A percentile compares a stretch with the other conserved stretches of the same genome.
Conservation (phyloP, 2,329 filamentous ascomycete species). For the Tolypocladium amazonense region DNA sequence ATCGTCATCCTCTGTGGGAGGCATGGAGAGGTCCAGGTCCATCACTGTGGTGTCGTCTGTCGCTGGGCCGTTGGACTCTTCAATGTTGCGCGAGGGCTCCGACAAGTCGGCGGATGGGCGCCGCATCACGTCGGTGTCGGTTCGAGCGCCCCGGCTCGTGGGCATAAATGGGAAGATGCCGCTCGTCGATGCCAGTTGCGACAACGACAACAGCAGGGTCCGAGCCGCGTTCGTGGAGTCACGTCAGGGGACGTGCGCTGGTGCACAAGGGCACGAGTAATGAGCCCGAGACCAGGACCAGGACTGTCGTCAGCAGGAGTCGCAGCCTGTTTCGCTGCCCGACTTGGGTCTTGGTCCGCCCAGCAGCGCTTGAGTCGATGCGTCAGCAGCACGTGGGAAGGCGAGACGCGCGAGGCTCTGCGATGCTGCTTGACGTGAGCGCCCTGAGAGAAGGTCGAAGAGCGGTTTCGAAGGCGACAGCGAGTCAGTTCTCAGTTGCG, state of each 20-base stretch:
- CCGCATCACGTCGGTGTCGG: constrained; percentile 24
- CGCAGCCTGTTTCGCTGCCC: neutral
- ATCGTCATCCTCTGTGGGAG: constrained; percentile 23
- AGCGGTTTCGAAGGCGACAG: neutral
- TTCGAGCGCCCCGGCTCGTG: neutral
- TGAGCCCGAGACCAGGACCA: neutral
- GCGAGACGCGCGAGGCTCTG: neutral
- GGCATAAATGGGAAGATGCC: neutral
- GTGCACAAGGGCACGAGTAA: neutral
- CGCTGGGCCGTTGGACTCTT: constrained; percentile 20
- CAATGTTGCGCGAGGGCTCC: constrained; percentile 28
- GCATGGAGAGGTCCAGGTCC: constrained; percentile 27
- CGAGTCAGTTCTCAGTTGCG: neutral
- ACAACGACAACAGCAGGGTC: neutral
- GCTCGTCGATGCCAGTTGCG: neutral
- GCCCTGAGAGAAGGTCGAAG: neutral
- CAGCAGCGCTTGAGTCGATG: neutral
- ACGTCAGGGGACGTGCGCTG: neutral
- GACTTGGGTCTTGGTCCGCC: neutral
- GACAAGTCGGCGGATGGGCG: constrained; percentile 29
- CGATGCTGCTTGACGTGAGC: neutral
- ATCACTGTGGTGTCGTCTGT: constrained; percentile 19
- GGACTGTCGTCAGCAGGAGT: neutral
- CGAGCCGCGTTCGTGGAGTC: neutral
- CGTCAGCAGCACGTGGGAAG: neutral